phyloP scores from a whole-genome alignment of 1,139 yeast species.

The Yamadazyma atmosphaerica region DNA sequence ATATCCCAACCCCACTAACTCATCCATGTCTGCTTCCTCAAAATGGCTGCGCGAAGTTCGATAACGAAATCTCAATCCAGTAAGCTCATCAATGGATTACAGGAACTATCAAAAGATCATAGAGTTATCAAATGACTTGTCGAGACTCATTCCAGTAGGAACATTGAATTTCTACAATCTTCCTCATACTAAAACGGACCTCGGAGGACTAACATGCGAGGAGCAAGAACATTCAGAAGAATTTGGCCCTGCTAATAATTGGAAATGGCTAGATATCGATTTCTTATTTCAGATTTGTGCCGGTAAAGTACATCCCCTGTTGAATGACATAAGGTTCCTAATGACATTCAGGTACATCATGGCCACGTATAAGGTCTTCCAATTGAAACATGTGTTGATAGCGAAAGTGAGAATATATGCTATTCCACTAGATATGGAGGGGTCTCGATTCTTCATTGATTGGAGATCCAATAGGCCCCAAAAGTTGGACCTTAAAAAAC shows the following conservation, averaged over 20 bases:
- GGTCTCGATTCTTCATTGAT: conserved; percentile 29
- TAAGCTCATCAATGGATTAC: neutral
- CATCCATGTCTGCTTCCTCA: no score
- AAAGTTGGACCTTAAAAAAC: conserved; percentile 22
- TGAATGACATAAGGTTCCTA: conserved; percentile 42
- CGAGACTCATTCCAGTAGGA: conserved; percentile 47
- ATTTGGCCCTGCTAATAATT: conserved; percentile 19
- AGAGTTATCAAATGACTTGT: conserved; percentile 41
- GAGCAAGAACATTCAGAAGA: conserved; percentile 22
- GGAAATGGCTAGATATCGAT: conserved; percentile 56
- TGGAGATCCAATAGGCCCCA: conserved; percentile 28
- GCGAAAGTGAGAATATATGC: conserved; percentile 49
- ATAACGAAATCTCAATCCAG: neutral
- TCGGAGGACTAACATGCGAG: conserved; percentile 25
- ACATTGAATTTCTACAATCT: conserved; percentile 39
- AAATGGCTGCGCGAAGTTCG: neutral
- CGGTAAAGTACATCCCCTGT: conserved; percentile 16
- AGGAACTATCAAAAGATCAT: conserved; percentile 13
- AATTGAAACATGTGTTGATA: conserved; percentile 11
- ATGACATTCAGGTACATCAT: conserved; percentile 36
- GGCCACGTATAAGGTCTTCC: conserved; percentile 42
- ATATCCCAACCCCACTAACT: no score
- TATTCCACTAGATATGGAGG: conserved; percentile 47
- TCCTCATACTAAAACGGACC: conserved; percentile 30
- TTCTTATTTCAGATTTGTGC: conserved; percentile 18